Evolutionary conservation across 345 rosid species (phyloP).

Genomic region (Lepidium didymum): DNA sequence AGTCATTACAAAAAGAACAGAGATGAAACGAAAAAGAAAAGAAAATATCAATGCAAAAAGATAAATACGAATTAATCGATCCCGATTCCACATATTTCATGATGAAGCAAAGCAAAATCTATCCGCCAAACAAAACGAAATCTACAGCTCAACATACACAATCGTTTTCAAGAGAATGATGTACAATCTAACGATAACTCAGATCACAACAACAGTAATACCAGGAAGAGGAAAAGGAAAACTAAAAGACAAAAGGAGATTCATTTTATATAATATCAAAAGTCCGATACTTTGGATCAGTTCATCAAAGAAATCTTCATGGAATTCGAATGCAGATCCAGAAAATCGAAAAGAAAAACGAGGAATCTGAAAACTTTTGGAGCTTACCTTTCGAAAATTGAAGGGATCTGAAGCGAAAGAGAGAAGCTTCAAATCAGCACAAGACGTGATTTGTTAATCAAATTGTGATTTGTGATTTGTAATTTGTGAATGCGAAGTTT

Average conservation of each 20-base stretch:
- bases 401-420: slow-evolving; percentile 12
- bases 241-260: neutral
- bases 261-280: neutral
- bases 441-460: neutral
- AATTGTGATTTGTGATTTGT: neutral
- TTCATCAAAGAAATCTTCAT: neutral
- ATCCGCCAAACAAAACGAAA: too few relatives aligned
- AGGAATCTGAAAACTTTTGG: neutral
- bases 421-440: slow-evolving; percentile 2
- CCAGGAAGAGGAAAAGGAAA: too few relatives aligned
- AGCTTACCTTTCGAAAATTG: slow-evolving; percentile 14
- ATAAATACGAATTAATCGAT: neutral
- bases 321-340: slow-evolving; percentile 3
- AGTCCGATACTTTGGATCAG: neutral
- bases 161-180: neutral
- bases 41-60: neutral
- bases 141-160: neutral
- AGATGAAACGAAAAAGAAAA: neutral
- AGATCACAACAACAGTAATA: neutral
- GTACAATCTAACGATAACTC: neutral
- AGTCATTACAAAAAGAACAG: neutral
- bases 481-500: neutral
- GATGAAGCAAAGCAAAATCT: neutral
- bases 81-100: neutral
- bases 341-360: neutral